Evolutionary conservation across 495 filamentous ascomycete genomes (phyloP), one percentile per base, ranked within the genome.

Genomic region (Daldinia grandis): DNA sequence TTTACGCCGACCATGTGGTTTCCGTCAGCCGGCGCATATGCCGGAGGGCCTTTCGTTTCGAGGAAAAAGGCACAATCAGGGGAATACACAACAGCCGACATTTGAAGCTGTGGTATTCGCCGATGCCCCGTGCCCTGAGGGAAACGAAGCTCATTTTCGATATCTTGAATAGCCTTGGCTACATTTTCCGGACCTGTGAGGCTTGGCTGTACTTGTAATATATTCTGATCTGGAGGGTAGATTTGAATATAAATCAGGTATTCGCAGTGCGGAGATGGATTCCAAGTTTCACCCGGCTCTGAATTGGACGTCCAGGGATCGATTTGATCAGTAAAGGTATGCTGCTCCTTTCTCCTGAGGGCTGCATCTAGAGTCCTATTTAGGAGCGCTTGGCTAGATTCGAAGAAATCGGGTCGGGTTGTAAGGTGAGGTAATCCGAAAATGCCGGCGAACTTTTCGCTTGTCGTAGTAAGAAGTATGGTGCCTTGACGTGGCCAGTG

Each of bases 11-110:
- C 74, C 21, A 97, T 83, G 77, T 96, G 93, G 30, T 87, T 74
- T 5, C 82, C 84, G 47, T 94, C 88, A 19, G 81, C 82, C 3
- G 87, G 87, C 7, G 88, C 78, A 68, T 85, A 93, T 17, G 90
- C 85, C 5, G 93, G 93, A 3, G 92, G 87, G 0, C 92, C 92
- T 78, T 95, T 94, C 5, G 91, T 93, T 74, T 95, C 91, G n/a
- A 99, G 86, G 35, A 96, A 88, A 73, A 93, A 95, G 8, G 91
- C 92, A 76, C 95, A 99, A 76, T 97, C 95, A 17, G 95, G 95
- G 19, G 95, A 98, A 79, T 94, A 99, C 15, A 95, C 85, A 0
- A 96, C 84, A 51, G 92, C 89, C 9, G 93, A 95, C 87, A 97
- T 93, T 57, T 86, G 84, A 31, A 98, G 86, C 5, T 84, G 82